Evolutionary conservation across 1,139 yeast genomes (phyloP), one percentile per base, ranked within the genome.

Genomic region (Sugiyamaella japonica): DNA sequence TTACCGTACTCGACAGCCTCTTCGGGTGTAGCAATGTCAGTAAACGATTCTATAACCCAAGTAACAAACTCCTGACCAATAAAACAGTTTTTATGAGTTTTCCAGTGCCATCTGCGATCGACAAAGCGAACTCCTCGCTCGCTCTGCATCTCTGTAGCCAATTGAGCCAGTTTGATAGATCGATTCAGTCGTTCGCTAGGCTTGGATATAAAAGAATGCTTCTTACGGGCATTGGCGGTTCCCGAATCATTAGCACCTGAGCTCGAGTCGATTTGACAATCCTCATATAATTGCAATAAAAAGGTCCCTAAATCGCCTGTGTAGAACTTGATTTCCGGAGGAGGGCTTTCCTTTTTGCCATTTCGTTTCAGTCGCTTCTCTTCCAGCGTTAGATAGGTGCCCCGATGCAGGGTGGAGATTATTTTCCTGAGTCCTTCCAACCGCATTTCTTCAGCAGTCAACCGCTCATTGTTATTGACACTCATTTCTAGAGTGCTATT

Each of bases 71-170:
- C 97, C 61, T 84, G 82, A 0, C 98, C 98, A 32, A 89, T 71
- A 66, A 93, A 90, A 70, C 96, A 88, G 60, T 86, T 81, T 36
- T 79, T 76, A 69, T 89, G 95, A 9, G 80, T 75, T 60, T 84
- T 85, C 80, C 91, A 84, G 69, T 93, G 98, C 99, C 99, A 93
- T 29, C 85, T 80, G 62, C 98, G 76, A 64, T 90, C 96, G 1
- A 82, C 84, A 46, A 93, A 75, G 48, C 77, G 73, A 53, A 85
- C 73, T 10, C 90, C 85, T 37, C 61, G 62, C 17, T 77, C 71
- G 50, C 88, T 76, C 64, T 87, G 96, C 53, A 91, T 69, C 55
- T 86, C 90, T 4, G 73, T 73, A 0, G 93, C 87, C 44, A 91
- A 70, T 36, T 77, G 81, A 0, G 69, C 58, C 56, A 85, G 55